Percentiles rank a stretch among this genome's conserved stretches.
These are phyloP conservation scores for Delphinella strobiligena DNA, from an alignment of 2,329 filamentous ascomycete genomes.

Conservation along the genomic window DNA sequence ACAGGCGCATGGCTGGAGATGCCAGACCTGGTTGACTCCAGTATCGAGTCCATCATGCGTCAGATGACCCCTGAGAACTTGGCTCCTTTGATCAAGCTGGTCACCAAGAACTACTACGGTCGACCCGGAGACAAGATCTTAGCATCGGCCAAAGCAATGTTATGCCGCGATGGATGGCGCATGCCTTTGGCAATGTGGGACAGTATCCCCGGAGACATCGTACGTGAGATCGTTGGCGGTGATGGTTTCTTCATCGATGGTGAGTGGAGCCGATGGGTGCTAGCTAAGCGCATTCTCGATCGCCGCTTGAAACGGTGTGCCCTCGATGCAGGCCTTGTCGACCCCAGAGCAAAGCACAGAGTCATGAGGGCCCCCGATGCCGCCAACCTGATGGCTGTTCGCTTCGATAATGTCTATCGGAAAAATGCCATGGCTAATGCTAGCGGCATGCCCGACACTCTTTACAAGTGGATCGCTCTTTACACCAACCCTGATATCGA, in stretches of 20 bases:
- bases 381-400: constrained; percentile 37
- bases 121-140: constrained; percentile 42
- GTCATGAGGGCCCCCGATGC: constrained; percentile 35
- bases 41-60: constrained; percentile 41
- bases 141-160: constrained; percentile 45
- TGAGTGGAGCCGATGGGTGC: constrained; percentile 46
- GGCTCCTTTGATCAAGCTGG: constrained; percentile 38
- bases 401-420: constrained; percentile 41
- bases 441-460: constrained; percentile 29
- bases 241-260: constrained; percentile 47
- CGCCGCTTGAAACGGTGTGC: constrained; percentile 36
- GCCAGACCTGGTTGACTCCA: constrained; percentile 41
- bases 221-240: constrained; percentile 46
- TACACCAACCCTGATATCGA: constrained; percentile 44
- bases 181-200: constrained; percentile 45
- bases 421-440: constrained; percentile 27
- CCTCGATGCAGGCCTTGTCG: constrained; percentile 35
- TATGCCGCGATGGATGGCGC: constrained; percentile 44
- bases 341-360: constrained; percentile 28
- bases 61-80: constrained; percentile 41
- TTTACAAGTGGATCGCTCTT: constrained; percentile 37
- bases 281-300: constrained; percentile 42
- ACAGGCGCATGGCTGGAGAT: constrained; percentile 48
- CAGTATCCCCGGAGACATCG: constrained; percentile 43
- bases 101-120: constrained; percentile 45